Evolutionary conservation across 441 rosid genomes (phyloP), one percentile per base, ranked within the genome.

Genomic region (Mallotus japonicus): DNA sequence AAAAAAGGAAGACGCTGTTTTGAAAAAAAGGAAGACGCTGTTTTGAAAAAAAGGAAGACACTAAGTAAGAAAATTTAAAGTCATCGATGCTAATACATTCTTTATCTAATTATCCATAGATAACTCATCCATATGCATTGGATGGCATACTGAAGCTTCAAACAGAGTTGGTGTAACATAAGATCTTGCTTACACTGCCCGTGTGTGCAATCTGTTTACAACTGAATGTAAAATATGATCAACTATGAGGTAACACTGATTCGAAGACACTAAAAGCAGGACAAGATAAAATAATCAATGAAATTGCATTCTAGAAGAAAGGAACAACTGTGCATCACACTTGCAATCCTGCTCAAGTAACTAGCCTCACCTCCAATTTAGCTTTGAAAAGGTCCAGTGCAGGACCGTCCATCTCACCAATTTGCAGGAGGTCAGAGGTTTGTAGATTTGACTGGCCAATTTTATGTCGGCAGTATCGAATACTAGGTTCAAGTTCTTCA

Each of bases 401-500:
- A 55, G 97, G 95, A 74, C 95, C 95, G 79, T 95, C 95, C 93
- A 91, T 89, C 88, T 93, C 99, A 80, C 93, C 95, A 81, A 96
- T 90, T 71, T 93, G 89, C 78, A 92, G 73, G 69, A 96, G 92
- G 69, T 92, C 97, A 75, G 98, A 90, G 61, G 96, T 84, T 75
- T 90, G 87, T 73, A 96, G 81, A 84, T 96, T 90, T 64, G 99
- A 88, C 76, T 80, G 87, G 53, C 99, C 98, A 81, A 96, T 88
- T 86, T 96, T 92, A 85, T 90, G 98, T 57, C 90, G 81, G 86
- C 99, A 96, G 82, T 93, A 93, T 61, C 91, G 86, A 70, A 93
- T 87, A 79, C 95, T 92, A 14, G 99, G 98, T 79, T 92, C 99
- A 78, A 96, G 90, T 87, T 96, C 98, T 87, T 89, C 99, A 87